Evolutionary conservation across 345 rosid genomes (phyloP).

Genomic region (Citropsis articulata): DNA sequence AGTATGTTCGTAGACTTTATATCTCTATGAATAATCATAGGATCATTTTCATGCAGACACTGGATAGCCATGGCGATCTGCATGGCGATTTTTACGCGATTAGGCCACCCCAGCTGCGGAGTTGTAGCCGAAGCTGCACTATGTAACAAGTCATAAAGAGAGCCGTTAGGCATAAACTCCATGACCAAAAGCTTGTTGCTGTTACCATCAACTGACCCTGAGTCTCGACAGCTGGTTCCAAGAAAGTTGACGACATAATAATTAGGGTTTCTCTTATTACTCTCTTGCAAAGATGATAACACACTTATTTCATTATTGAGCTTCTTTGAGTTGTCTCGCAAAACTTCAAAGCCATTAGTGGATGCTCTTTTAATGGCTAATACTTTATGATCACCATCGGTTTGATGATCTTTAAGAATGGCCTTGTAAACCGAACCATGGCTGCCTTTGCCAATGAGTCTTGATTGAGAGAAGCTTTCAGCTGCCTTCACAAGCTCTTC

Average conservation of each 20-base stretch:
- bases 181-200: constrained; percentile 49
- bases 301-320: constrained; percentile 52
- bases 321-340: constrained; percentile 40
- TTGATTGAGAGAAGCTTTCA: constrained; percentile 48
- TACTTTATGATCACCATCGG: background rate
- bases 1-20: constrained; percentile 67
- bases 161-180: constrained; percentile 77
- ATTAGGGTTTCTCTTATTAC: constrained; percentile 17
- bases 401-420: constrained; percentile 21
- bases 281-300: constrained; percentile 41
- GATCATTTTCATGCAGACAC: constrained; percentile 45
- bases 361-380: constrained; percentile 61
- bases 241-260: constrained; percentile 38
- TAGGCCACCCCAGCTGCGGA: constrained; percentile 48
- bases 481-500: constrained; percentile 54
- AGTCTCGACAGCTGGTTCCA: constrained; percentile 25
- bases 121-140: background rate
- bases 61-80: constrained; percentile 59
- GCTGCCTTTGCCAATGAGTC: constrained; percentile 75
- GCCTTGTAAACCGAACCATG: constrained; percentile 64
- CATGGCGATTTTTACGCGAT: constrained; percentile 53
- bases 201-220: background rate
- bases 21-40: constrained; percentile 61
- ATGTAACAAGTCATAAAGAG: constrained; percentile 60
- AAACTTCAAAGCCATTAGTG: constrained; percentile 9